Evolutionary conservation across 2,329 filamentous ascomycete species (phyloP).

Genomic region (Aureobasidium sp.): DNA sequence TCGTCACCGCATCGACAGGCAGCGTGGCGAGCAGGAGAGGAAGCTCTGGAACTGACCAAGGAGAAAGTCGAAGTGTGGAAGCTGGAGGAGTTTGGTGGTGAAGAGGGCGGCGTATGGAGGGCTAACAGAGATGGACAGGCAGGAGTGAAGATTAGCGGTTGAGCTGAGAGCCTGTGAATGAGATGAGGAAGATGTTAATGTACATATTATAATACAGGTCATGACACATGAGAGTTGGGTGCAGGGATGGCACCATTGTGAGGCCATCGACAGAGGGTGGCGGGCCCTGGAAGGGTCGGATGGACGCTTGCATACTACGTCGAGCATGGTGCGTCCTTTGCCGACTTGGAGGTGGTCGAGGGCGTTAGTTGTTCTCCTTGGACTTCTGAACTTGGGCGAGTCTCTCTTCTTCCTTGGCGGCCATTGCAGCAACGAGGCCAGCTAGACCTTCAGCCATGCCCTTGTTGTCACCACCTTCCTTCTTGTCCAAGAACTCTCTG

Average conservation of each 20-base stretch:
- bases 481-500: constrained; percentile 41
- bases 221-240: constrained; percentile 18
- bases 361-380: background rate
- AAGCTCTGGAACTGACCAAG: constrained; percentile 82
- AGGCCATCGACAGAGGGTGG: background rate
- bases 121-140: constrained; percentile 70
- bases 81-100: constrained; percentile 74
- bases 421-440: constrained; percentile 9
- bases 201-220: constrained; percentile 21
- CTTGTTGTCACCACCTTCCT: constrained; percentile 38
- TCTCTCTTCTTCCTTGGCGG: constrained; percentile 26
- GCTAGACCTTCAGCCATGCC: constrained; percentile 24
- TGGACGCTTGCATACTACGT: background rate
- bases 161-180: background rate
- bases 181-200: background rate
- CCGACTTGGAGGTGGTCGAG: background rate
- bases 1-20: constrained; percentile 75
- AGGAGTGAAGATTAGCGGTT: constrained; percentile 41
- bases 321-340: background rate
- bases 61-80: constrained; percentile 92
- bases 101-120: constrained; percentile 72
- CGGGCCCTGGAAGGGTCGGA: no score
- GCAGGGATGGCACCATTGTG: background rate
- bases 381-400: constrained; percentile 20
- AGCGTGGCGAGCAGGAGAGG: constrained; percentile 83